These are phyloP conservation scores for Mucor mucedo DNA, from an alignment of 371 early-diverging fungal species.

Conservation along the genomic window DNA sequence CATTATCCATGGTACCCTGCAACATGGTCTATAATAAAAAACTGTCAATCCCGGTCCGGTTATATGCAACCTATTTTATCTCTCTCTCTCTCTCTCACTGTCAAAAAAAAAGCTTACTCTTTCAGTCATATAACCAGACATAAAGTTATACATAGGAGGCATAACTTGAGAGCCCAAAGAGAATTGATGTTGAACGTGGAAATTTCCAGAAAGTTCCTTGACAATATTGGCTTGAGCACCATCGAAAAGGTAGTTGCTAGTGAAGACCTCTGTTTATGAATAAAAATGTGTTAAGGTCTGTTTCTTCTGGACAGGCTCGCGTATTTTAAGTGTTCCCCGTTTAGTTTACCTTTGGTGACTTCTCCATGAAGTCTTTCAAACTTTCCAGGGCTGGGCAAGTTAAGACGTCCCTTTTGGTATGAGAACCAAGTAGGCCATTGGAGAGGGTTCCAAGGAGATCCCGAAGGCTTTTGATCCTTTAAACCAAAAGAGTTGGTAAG, in stretches of 20 bases:
- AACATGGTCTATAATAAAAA: constrained; percentile 54
- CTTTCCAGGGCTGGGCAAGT: constrained; percentile 87
- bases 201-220: constrained; percentile 88
- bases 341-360: constrained; percentile 69
- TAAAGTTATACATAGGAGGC: constrained; percentile 92
- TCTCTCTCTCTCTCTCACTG: not conserved
- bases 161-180: constrained; percentile 82
- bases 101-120: constrained; percentile 31
- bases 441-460: constrained; percentile 63
- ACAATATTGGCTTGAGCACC: constrained; percentile 94
- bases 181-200: constrained; percentile 94
- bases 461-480: constrained; percentile 44
- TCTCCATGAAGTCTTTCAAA: constrained; percentile 87
- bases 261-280: constrained; percentile 65
- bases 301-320: not conserved
- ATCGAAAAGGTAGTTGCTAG: constrained; percentile 87
- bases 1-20: constrained; percentile 93
- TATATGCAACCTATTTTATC: not conserved
- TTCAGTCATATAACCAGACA: constrained; percentile 73
- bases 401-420: constrained; percentile 67
- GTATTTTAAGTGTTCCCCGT: not conserved
- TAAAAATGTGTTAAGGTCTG: not conserved
- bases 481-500: constrained; percentile 31
- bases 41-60: not conserved
- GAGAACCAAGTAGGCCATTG: constrained; percentile 63